These are phyloP conservation scores for Magnusiomyces suaveolens DNA, from an alignment of 1,139 yeast species.

Conservation along the genomic window DNA sequence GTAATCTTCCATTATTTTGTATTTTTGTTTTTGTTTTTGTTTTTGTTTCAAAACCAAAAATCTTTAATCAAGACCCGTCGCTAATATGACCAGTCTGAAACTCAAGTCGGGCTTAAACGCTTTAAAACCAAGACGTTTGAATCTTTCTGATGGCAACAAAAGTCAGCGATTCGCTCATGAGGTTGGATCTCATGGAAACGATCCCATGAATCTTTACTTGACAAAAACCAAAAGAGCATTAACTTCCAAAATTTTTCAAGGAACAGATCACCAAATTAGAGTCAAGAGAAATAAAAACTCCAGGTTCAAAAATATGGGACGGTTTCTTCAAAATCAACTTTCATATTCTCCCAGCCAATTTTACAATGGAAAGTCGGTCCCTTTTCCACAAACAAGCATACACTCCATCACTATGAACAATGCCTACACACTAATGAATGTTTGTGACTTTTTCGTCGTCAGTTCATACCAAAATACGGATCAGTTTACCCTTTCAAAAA, in stretches of 20 bases:
- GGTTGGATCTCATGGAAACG: neutral
- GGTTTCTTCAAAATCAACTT: neutral
- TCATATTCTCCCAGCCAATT: neutral
- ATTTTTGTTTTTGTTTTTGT: too few species aligned
- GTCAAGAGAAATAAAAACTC: neutral
- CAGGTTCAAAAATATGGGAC: neutral
- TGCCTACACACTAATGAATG: conserved; percentile 2
- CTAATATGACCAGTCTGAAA: neutral
- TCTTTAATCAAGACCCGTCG: too few species aligned
- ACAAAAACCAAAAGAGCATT: conserved; percentile 6
- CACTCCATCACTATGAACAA: conserved; percentile 8
- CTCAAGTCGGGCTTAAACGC: neutral
- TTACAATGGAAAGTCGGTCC: conserved; percentile 1
- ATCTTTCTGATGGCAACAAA: neutral
- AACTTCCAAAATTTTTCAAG: neutral
- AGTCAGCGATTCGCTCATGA: neutral
- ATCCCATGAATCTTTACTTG: neutral
- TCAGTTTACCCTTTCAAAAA: neutral
- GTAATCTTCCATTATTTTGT: too few species aligned
- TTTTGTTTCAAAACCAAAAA: too few species aligned
- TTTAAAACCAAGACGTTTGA: neutral
- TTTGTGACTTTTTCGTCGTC: conserved; percentile 8
- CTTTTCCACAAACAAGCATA: conserved; percentile 7
- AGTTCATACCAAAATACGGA: conserved; percentile 4
- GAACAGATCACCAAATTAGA: neutral